Conservation (phyloP, 1,284 basidiomycete genomes). For the Puccinia coronata region DNA sequence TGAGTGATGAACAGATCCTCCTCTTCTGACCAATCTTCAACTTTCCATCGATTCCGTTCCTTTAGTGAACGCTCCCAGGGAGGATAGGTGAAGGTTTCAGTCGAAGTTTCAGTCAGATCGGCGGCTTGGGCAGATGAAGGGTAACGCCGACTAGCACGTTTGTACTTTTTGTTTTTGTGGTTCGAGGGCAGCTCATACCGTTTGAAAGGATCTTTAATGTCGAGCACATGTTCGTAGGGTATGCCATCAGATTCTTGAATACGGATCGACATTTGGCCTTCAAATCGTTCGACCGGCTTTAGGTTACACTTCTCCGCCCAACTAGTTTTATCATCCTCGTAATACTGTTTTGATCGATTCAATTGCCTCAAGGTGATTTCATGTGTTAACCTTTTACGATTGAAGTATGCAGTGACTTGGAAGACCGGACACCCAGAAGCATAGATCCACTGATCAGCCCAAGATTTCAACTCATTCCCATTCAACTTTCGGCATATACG, state of each 20-base stretch:
- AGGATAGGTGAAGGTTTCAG: constrained; percentile 91
- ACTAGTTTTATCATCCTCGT: constrained; percentile 69
- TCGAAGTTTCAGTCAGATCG: constrained; percentile 74
- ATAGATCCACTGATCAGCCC: constrained; percentile 98
- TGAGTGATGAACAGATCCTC: constrained; percentile 89
- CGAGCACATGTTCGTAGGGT: constrained; percentile 96
- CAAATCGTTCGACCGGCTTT: constrained; percentile 77
- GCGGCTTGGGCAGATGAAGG: constrained; percentile 86
- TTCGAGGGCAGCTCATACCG: constrained; percentile 97
- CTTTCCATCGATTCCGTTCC: constrained; percentile 89
- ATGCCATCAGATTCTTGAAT: constrained; percentile 99
- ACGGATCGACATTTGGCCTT: constrained; percentile 96
- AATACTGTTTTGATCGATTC: constrained; percentile 67
- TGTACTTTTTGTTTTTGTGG: constrained; percentile 98
- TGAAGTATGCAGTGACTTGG: constrained; percentile 85
- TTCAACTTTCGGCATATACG: constrained; percentile 90
- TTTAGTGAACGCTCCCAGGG: constrained; percentile 88
- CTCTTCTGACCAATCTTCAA: constrained; percentile 96
- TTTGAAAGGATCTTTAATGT: constrained; percentile 82
- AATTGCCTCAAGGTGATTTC: constrained; percentile 92
- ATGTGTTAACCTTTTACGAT: constrained; percentile 96
- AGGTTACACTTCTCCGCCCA: constrained; percentile 69
- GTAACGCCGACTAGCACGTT: constrained; percentile 90
- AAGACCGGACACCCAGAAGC: constrained; percentile 94
- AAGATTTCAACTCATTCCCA: constrained; percentile 67